Base-by-base conservation (phyloP, 2,329 filamentous ascomycete genomes). In the Cercospora beticola region DNA sequence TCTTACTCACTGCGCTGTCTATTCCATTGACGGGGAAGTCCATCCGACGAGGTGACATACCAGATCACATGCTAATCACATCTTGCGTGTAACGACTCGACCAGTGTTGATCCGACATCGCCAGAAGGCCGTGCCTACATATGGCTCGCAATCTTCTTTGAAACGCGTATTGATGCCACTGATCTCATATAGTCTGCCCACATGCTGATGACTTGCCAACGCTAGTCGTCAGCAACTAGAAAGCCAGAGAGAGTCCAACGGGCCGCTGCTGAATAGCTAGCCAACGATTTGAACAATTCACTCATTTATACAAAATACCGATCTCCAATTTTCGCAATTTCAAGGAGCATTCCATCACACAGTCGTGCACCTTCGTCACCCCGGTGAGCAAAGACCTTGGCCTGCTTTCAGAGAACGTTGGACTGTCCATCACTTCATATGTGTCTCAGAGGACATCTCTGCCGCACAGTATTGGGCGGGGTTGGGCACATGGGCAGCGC, bases 1-100 rank as follows among this genome's bases (percentile, higher is more conserved):
- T 74, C 71, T 77, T 81, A 80, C 79, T 80, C 78, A 81, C 78
- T 78, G 78, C 77, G 76, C 74, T 80, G 79, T 76, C 75, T 75
- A 28, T 64, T 57, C 69, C 43, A 65, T 77, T 71, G 74, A 65
- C 74, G 70, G 71, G 65, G 74, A 74, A 75, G 74, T 77, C 76
- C 76, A 77, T 77, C 71, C 71, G 71, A 72, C 67, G 67, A 71
- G 71, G 71, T 71, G 63, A 72, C 64, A 72, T 65, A 54, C 36
- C 57, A 26, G 23, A 33, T 57, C 5, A 52, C 46, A 18, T 14
- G 16, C 57, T 43, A 43, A 54, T 26, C 28, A 52, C n/a, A 49
- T 18, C 43, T 52, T 46, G 14, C 23, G 60, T 46, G 43, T 30
- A 52, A 52, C 14, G 18, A 52, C 10, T 23, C 18, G 18, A 26